phyloP scores from a whole-genome alignment of 768 basidiomycete genomes.

The Mycena pura region DNA sequence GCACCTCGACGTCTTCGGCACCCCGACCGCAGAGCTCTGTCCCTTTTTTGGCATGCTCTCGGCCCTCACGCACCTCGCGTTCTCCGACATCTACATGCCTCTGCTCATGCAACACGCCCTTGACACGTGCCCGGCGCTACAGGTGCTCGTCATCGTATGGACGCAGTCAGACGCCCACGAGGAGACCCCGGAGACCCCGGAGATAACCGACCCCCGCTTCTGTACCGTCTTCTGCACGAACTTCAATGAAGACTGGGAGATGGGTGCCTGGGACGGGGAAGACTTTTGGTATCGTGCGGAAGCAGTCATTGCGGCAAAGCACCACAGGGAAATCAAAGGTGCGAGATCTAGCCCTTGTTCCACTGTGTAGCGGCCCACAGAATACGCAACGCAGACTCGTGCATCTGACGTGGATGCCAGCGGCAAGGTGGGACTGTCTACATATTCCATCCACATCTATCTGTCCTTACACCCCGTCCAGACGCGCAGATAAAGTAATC shows the following conservation, averaged over 20 bases:
- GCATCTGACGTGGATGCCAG: too few relatives aligned
- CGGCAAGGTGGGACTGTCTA: too few relatives aligned
- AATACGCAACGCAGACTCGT: too few relatives aligned
- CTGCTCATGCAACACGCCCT: not conserved
- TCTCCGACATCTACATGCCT: not conserved
- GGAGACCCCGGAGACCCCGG: not conserved
- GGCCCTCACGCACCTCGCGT: constrained; percentile 10
- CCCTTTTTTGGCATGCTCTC: constrained; percentile 14
- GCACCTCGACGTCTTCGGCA: constrained; percentile 20
- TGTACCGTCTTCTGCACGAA: not conserved
- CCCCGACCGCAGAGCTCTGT: not conserved
- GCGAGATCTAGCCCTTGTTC: too few relatives aligned
- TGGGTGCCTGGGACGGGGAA: constrained; percentile 3
- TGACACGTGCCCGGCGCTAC: not conserved
- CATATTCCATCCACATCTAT: too few relatives aligned
- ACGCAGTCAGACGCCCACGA: not conserved
- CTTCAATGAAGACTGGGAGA: constrained; percentile 11
- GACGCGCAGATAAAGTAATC: too few relatives aligned
- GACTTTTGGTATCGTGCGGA: constrained; percentile 19
- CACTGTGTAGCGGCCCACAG: too few relatives aligned
- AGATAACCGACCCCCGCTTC: constrained; percentile 13
- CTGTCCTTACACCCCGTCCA: too few relatives aligned
- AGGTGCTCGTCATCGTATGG: constrained; percentile 14
- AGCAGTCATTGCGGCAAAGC: not conserved
- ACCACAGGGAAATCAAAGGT: not conserved